phyloP scores from a whole-genome alignment of 805 yeast species.

The Lipomyces sp. region DNA sequence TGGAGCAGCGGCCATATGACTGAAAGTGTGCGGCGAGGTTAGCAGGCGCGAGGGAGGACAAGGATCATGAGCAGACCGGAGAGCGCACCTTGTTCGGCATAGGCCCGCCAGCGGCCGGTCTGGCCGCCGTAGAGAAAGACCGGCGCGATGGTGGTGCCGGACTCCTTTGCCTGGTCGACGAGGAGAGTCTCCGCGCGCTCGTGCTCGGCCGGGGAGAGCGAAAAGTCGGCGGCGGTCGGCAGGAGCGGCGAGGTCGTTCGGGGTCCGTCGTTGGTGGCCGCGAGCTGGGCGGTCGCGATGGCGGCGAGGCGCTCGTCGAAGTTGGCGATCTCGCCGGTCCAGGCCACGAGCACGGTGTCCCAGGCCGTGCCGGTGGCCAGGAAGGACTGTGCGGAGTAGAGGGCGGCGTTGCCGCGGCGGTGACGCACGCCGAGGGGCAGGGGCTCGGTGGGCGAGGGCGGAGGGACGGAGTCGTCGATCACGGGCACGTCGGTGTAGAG shows the following conservation, averaged over 20 bases:
- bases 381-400: conserved; percentile 69
- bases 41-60: neutral
- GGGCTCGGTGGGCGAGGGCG: neutral
- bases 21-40: neutral
- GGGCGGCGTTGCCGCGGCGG: conserved; percentile 76
- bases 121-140: conserved; percentile 82
- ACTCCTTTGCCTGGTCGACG: conserved; percentile 33
- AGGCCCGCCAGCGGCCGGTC: conserved; percentile 74
- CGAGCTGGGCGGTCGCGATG: conserved; percentile 9
- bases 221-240: conserved; percentile 52
- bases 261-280: conserved; percentile 8
- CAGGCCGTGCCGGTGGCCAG: conserved; percentile 59
- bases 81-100: conserved; percentile 29
- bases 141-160: conserved; percentile 64
- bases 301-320: conserved; percentile 18
- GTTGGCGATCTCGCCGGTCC: conserved; percentile 83
- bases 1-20: conserved; percentile 90
- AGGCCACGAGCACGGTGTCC: conserved; percentile 85
- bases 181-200: conserved; percentile 47
- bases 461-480: neutral
- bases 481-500: conserved; percentile 19
- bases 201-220: conserved; percentile 53
- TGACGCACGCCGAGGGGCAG: conserved; percentile 18
- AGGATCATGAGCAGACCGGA: neutral
- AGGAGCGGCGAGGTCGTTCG: neutral